Conservation (phyloP, 1,284 basidiomycete genomes). For the Taiwanofungus camphoratus region DNA sequence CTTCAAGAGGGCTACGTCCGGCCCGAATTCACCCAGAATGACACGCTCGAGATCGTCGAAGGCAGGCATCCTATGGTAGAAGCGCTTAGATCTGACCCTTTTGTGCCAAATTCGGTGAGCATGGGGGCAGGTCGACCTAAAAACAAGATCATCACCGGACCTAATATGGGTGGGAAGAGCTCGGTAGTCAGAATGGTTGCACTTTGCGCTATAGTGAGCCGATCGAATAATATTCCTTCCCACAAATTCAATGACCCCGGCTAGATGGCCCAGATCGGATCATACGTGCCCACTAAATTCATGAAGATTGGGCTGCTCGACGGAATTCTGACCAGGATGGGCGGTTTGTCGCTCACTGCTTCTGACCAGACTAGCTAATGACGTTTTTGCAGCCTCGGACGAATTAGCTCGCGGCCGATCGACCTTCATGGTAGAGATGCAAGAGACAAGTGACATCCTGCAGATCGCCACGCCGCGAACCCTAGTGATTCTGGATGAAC, state of each 20-base stretch:
- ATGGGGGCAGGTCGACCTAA: conserved; percentile 51
- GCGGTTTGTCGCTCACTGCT: conserved; percentile 39
- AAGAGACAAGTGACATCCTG: conserved; percentile 90
- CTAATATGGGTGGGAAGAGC: conserved; percentile 83
- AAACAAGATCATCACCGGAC: conserved; percentile 77
- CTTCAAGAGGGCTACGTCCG: conserved; percentile 72
- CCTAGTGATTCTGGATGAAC: conserved; percentile 83
- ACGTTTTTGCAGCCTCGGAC: conserved; percentile 61
- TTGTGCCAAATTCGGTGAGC: conserved; percentile 67
- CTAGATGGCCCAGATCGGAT: conserved; percentile 48
- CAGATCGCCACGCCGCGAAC: conserved; percentile 65
- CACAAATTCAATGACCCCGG: not conserved
- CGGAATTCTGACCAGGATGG: conserved; percentile 84
- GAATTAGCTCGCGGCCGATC: conserved; percentile 80
- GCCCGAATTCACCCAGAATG: conserved; percentile 56
- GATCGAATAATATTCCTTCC: not conserved
- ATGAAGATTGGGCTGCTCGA: conserved; percentile 78
- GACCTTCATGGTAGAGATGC: conserved; percentile 95
- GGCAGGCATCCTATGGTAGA: conserved; percentile 85
- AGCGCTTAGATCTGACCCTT: conserved; percentile 66
- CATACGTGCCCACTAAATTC: conserved; percentile 70
- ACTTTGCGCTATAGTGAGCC: conserved; percentile 58
- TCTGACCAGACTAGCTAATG: not conserved
- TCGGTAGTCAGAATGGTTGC: conserved; percentile 73
- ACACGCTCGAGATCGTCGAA: conserved; percentile 59